phyloP scores from a whole-genome alignment of 768 basidiomycete species.

The Holtermanniella nyarrowii region DNA sequence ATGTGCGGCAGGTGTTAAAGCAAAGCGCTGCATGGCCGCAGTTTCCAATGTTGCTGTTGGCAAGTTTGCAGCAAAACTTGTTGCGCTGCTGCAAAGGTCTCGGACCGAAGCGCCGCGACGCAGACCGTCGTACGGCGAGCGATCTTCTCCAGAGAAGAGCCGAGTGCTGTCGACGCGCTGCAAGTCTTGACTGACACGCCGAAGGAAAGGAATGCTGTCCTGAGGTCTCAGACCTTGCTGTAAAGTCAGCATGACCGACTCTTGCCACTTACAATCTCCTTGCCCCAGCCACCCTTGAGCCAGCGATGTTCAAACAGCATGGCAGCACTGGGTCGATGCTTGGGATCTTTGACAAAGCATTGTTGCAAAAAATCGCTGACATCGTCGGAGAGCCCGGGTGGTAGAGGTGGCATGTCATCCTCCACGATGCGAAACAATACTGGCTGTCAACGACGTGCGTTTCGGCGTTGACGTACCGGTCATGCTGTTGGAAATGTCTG shows the following conservation, averaged over 20 bases:
- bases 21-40: background rate
- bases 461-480: slow-evolving; percentile 51
- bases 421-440: slow-evolving; percentile 99
- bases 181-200: slow-evolving; percentile 77
- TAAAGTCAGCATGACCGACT: background rate
- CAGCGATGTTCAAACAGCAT: slow-evolving; percentile 81
- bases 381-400: slow-evolving; percentile 63
- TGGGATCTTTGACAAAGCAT: slow-evolving; percentile 85
- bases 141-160: slow-evolving; percentile 10
- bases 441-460: slow-evolving; percentile 32
- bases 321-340: slow-evolving; percentile 70
- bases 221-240: slow-evolving; percentile 70
- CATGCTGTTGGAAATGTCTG: slow-evolving; percentile 80
- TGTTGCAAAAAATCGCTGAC: slow-evolving; percentile 68
- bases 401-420: slow-evolving; percentile 77
- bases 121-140: background rate
- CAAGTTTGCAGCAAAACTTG: no score
- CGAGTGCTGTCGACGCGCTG: slow-evolving; percentile 53
- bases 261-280: slow-evolving; percentile 54
- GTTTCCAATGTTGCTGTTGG: no score
- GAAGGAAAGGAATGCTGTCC: slow-evolving; percentile 89
- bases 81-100: no score
- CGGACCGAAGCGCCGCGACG: background rate
- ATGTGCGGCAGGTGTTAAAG: slow-evolving; percentile 41
- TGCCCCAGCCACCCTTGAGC: slow-evolving; percentile 70